phyloP scores from a whole-genome alignment of 768 basidiomycete genomes.

The Lactarius vividus region DNA sequence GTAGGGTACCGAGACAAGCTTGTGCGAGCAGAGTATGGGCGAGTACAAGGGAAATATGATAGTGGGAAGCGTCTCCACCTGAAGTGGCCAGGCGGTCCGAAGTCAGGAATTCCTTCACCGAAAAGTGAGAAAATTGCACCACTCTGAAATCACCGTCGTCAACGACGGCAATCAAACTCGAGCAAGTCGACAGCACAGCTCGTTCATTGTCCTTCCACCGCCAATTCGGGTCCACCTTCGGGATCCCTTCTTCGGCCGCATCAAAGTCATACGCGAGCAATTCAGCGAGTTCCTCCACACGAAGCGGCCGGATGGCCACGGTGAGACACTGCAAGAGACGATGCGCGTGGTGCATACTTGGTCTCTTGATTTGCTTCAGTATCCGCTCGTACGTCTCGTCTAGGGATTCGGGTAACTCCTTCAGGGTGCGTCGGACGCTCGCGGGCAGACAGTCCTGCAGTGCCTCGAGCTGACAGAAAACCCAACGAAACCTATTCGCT shows the following conservation, averaged over 20 bases:
- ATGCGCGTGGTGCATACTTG: background rate
- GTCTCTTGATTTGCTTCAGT: background rate
- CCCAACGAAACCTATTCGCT: background rate
- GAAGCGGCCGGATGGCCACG: no score
- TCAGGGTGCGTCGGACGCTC: background rate
- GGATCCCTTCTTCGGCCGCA: no score
- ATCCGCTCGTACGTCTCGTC: background rate
- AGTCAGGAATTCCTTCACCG: background rate
- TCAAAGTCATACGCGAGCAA: no score
- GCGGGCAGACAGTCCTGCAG: no score
- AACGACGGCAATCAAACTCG: background rate
- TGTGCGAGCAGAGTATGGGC: background rate
- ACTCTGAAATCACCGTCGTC: background rate
- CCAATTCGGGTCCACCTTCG: no score
- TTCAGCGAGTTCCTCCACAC: no score
- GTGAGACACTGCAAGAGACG: background rate
- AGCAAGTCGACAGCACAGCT: background rate
- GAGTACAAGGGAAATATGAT: background rate
- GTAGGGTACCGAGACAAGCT: background rate
- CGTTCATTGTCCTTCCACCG: background rate
- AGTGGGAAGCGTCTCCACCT: background rate
- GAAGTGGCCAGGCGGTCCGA: background rate
- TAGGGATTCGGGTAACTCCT: background rate
- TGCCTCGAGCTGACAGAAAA: background rate
- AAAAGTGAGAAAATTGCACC: background rate